A percentile compares a stretch with the other conserved stretches of the same genome.
Evolutionary conservation across 1,284 basidiomycete species (phyloP).

Genomic region (Psilocybe mexicana): DNA sequence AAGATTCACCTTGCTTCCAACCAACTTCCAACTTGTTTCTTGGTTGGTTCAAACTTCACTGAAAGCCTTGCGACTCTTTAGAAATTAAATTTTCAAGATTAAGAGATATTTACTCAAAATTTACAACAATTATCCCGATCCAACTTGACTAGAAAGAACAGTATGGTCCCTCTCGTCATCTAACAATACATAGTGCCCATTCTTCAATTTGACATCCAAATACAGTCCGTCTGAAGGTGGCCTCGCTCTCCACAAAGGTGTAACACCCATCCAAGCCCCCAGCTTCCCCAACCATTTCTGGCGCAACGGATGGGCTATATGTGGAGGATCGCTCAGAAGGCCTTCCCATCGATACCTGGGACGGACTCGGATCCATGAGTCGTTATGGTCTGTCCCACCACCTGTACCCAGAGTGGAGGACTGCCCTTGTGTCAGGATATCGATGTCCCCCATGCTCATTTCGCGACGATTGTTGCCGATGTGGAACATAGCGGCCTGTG

Average conservation of each 20-base stretch:
- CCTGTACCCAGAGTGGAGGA: constrained; percentile 65
- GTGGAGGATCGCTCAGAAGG: constrained; percentile 61
- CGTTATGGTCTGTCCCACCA: constrained; percentile 73
- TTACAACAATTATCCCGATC: background rate
- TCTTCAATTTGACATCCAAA: constrained; percentile 55
- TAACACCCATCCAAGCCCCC: constrained; percentile 66
- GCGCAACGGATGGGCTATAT: constrained; percentile 33
- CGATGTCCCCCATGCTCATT: constrained; percentile 62
- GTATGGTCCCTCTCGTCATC: constrained; percentile 19
- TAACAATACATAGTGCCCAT: constrained; percentile 57
- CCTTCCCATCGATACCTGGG: constrained; percentile 72
- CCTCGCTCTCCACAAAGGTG: constrained; percentile 58
- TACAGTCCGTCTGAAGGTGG: constrained; percentile 54
- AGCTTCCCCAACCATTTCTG: constrained; percentile 52
- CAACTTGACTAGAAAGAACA: constrained; percentile 5
- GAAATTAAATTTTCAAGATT: too few relatives aligned
- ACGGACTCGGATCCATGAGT: constrained; percentile 56
- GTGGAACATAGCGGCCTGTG: constrained; percentile 63
- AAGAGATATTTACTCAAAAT: too few relatives aligned
- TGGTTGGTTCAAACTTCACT: too few relatives aligned
- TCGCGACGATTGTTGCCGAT: constrained; percentile 52
- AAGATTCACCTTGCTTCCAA: too few relatives aligned
- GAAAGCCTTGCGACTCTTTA: too few relatives aligned
- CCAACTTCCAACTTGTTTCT: too few relatives aligned
- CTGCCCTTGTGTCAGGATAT: constrained; percentile 49